Percentiles rank a stretch among this genome's conserved stretches.
These are phyloP conservation scores for Phialophora expanda DNA, from an alignment of 2,329 filamentous ascomycete species.

Conservation along the genomic window DNA sequence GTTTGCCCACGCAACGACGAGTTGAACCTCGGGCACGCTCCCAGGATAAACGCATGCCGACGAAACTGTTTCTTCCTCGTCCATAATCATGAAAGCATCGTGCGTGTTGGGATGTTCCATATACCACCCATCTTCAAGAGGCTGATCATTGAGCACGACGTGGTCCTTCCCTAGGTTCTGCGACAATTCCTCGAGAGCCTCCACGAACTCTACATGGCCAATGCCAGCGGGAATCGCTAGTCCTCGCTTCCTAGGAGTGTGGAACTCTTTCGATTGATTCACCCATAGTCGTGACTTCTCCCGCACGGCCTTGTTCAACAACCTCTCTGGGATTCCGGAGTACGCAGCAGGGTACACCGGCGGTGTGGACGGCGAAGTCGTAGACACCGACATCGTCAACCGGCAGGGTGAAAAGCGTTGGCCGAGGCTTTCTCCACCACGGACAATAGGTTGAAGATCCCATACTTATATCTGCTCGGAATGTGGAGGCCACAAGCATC, in stretches of 20 bases:
- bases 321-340: slow-evolving; percentile 17
- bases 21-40: slow-evolving; percentile 46
- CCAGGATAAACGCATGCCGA: slow-evolving; percentile 50
- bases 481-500: slow-evolving; percentile 4
- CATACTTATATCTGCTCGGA: background rate
- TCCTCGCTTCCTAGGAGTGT: slow-evolving; percentile 13
- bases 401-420: background rate
- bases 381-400: slow-evolving; percentile 1
- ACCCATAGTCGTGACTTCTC: slow-evolving; percentile 11
- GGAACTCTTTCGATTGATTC: slow-evolving; percentile 9
- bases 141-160: slow-evolving; percentile 37
- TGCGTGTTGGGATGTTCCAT: slow-evolving; percentile 47
- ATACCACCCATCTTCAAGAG: slow-evolving; percentile 45
- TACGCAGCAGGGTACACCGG: slow-evolving; percentile 8
- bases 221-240: slow-evolving; percentile 22
- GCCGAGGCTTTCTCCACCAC: background rate
- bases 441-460: background rate
- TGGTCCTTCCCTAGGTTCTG: slow-evolving; percentile 31
- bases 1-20: slow-evolving; percentile 44
- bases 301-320: slow-evolving; percentile 14
- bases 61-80: slow-evolving; percentile 52
- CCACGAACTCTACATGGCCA: slow-evolving; percentile 26
- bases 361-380: background rate
- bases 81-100: slow-evolving; percentile 51
- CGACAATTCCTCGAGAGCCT: slow-evolving; percentile 34